Percentiles rank a stretch among this genome's conserved stretches.
phyloP scores from a whole-genome alignment of 2,329 filamentous ascomycete genomes.

The Lecanicillium sp. region DNA sequence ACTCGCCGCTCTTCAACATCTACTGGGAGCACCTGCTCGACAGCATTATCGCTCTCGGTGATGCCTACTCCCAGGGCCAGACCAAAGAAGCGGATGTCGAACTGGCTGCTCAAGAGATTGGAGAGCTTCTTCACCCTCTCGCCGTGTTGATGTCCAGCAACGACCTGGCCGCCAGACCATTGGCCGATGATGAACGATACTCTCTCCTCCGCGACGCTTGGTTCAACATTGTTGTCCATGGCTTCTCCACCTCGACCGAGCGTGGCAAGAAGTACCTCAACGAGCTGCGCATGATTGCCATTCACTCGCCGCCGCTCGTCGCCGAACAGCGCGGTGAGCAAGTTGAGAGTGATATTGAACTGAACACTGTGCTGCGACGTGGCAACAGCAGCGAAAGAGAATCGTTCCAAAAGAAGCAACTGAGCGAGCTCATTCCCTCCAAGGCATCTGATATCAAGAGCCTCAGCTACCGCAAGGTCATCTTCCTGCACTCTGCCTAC shows the following conservation, averaged over 20 bases:
- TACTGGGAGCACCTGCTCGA: slow-evolving; percentile 83
- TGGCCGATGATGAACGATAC: slow-evolving; percentile 61
- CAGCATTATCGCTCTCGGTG: slow-evolving; percentile 82
- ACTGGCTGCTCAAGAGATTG: slow-evolving; percentile 79
- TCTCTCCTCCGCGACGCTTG: slow-evolving; percentile 82
- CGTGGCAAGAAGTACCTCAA: slow-evolving; percentile 66
- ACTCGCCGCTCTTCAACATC: slow-evolving; percentile 71
- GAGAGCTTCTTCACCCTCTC: slow-evolving; percentile 80
- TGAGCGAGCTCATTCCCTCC: slow-evolving; percentile 67
- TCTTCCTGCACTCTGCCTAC: slow-evolving; percentile 87
- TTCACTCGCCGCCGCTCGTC: slow-evolving; percentile 80
- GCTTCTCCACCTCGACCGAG: slow-evolving; percentile 70
- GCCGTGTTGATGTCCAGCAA: slow-evolving; percentile 72
- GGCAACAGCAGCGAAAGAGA: slow-evolving; percentile 77
- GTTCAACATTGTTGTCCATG: slow-evolving; percentile 97
- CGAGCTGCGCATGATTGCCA: slow-evolving; percentile 77
- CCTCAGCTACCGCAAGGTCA: slow-evolving; percentile 81
- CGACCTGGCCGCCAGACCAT: slow-evolving; percentile 44
- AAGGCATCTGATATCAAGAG: slow-evolving; percentile 73
- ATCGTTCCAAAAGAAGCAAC: slow-evolving; percentile 70
- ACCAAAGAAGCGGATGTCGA: slow-evolving; percentile 73
- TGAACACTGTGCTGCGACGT: slow-evolving; percentile 86
- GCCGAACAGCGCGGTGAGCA: slow-evolving; percentile 84
- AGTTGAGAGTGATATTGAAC: slow-evolving; percentile 90
- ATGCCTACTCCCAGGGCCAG: slow-evolving; percentile 68